Conservation (phyloP, 2,329 filamentous ascomycete genomes). For the Trichophyton schoenleinii region DNA sequence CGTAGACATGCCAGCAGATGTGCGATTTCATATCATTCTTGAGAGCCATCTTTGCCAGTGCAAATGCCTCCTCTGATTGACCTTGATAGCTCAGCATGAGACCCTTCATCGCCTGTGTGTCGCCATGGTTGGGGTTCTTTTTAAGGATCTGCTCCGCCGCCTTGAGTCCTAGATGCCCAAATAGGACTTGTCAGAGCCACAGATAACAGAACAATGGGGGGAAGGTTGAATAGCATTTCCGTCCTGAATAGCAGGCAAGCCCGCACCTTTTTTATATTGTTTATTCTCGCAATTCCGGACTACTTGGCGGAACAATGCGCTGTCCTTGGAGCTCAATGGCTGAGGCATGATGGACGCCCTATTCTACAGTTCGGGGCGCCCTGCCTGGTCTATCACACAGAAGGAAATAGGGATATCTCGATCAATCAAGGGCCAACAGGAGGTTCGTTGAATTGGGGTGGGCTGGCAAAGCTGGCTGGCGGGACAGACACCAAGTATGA, state of each 20-base stretch:
- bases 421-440: neutral
- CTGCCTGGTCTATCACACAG: neutral
- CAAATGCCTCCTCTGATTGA: constrained; percentile 87
- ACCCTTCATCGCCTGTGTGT: constrained; percentile 98
- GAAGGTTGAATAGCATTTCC: constrained; percentile 3
- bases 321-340: constrained; percentile 63
- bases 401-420: neutral
- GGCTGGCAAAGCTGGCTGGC: neutral
- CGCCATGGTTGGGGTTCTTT: constrained; percentile 90
- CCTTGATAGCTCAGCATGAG: constrained; percentile 88
- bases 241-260: constrained; percentile 1
- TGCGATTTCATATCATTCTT: constrained; percentile 98
- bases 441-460: neutral
- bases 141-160: constrained; percentile 90
- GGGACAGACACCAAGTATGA: neutral
- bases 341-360: constrained; percentile 30
- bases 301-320: constrained; percentile 83
- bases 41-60: constrained; percentile 79
- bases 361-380: constrained; percentile 2
- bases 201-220: constrained; percentile 14
- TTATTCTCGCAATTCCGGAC: constrained; percentile 97
- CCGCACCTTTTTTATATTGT: constrained; percentile 76
- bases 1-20: constrained; percentile 99
- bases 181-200: constrained; percentile 8
- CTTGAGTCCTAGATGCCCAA: constrained; percentile 57